Evolutionary conservation across 2,329 filamentous ascomycete species (phyloP).

Genomic region (Aspergillus neoniger): DNA sequence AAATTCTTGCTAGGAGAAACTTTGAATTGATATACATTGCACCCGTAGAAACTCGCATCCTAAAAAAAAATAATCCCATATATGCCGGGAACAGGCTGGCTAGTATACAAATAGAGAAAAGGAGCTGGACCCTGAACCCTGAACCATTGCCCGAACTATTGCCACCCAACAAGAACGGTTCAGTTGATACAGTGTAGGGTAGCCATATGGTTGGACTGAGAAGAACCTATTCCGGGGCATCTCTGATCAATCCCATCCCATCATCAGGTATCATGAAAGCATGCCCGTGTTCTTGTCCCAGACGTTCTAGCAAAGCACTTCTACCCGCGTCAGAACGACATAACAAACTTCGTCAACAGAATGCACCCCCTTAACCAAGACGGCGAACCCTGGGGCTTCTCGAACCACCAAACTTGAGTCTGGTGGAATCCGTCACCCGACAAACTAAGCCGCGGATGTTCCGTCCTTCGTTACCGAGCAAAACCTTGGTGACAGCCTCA

Average conservation of each 20-base stretch:
- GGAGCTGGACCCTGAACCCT: constrained; percentile 15
- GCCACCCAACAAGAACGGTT: not conserved
- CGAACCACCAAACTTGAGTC: constrained; percentile 92
- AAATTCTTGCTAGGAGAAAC: no score
- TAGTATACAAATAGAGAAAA: constrained; percentile 25
- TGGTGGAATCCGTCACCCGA: constrained; percentile 80
- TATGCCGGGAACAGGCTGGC: constrained; percentile 12
- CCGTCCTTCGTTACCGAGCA: constrained; percentile 83
- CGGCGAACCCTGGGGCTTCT: constrained; percentile 83
- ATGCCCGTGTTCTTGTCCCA: not conserved
- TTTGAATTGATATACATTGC: not conserved
- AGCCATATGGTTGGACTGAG: not conserved
- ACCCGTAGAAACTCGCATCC: not conserved
- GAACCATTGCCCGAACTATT: not conserved
- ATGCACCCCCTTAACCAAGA: constrained; percentile 58
- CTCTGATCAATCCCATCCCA: not conserved
- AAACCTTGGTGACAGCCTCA: constrained; percentile 85
- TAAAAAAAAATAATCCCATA: constrained; percentile 11
- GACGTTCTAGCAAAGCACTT: not conserved
- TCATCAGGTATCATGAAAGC: not conserved
- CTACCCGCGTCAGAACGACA: not conserved
- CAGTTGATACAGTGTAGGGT: not conserved
- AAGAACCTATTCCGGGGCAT: not conserved
- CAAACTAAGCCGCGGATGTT: constrained; percentile 72
- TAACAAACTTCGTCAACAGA: constrained; percentile 6